Evolutionary conservation across 192 early-diverging fungal species (phyloP).

Genomic region (Coemansia sp.): DNA sequence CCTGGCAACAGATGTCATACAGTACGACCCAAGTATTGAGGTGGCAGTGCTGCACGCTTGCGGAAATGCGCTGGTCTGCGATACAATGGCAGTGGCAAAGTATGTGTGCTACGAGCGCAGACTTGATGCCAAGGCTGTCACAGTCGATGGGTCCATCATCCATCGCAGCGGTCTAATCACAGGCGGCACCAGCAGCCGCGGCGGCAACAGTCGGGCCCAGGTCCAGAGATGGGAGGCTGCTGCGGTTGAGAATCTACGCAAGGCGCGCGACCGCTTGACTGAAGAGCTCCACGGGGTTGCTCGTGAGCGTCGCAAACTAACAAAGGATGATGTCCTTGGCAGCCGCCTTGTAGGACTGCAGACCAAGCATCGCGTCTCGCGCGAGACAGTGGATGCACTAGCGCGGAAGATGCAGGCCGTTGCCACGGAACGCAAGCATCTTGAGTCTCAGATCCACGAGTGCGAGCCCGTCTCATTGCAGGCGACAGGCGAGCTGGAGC

Average conservation of each 20-base stretch:
- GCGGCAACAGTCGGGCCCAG: constrained; percentile 35
- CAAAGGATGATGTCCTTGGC: constrained; percentile 62
- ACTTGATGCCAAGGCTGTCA: constrained; percentile 87
- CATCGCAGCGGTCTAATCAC: constrained; percentile 97
- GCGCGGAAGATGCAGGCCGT: constrained; percentile 62
- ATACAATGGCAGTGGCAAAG: constrained; percentile 80
- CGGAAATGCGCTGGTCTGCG: constrained; percentile 90
- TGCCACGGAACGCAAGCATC: constrained; percentile 59
- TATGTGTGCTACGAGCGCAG: constrained; percentile 80
- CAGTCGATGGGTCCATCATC: constrained; percentile 91
- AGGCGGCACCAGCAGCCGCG: constrained; percentile 63
- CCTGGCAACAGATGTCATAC: constrained; percentile 91
- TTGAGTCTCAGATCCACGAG: constrained; percentile 42
- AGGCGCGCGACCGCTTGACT: constrained; percentile 67
- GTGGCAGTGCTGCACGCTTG: constrained; percentile 87
- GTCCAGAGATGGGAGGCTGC: constrained; percentile 84
- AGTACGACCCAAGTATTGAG: constrained; percentile 77
- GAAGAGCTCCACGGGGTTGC: constrained; percentile 72
- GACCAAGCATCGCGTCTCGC: constrained; percentile 57
- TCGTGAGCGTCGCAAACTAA: constrained; percentile 66
- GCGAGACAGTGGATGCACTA: constrained; percentile 59
- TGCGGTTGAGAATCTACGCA: constrained; percentile 77
- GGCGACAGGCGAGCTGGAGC: constrained; percentile 49
- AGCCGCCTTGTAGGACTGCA: constrained; percentile 64
- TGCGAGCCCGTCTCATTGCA: constrained; percentile 19